A percentile compares a stretch with the other conserved stretches of the same genome.
These are phyloP conservation scores for Craspedostauros australis DNA, from an alignment of 108 stramenopile species.

Conservation along the genomic window DNA sequence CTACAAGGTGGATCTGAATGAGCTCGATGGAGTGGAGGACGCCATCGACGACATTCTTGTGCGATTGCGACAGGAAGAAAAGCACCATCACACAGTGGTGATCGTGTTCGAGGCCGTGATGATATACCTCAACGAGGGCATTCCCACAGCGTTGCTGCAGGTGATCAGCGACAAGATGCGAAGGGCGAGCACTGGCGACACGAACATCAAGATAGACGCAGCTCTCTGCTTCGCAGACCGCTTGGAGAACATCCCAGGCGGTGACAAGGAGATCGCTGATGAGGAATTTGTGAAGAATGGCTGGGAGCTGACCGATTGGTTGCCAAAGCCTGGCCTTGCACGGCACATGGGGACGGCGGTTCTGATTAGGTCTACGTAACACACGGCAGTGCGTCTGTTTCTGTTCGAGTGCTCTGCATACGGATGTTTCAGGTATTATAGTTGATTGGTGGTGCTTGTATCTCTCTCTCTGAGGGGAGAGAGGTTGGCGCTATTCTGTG, in stretches of 20 bases:
- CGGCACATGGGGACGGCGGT: conserved; percentile 66
- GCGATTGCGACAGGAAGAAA: background rate
- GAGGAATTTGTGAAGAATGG: conserved; percentile 40
- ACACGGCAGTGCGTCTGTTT: too few species aligned
- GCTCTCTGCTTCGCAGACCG: conserved; percentile 60
- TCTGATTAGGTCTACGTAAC: too few species aligned
- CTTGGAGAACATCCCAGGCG: conserved; percentile 58
- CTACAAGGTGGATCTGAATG: conserved; percentile 47
- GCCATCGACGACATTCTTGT: conserved; percentile 26
- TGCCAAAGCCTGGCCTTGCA: conserved; percentile 62
- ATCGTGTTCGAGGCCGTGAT: conserved; percentile 73
- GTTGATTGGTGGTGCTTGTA: too few species aligned
- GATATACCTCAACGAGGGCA: conserved; percentile 66
- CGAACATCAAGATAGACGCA: background rate
- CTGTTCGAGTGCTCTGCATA: too few species aligned
- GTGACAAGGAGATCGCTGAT: conserved; percentile 26
- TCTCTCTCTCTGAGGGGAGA: too few species aligned
- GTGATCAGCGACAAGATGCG: conserved; percentile 12
- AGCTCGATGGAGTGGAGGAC: conserved; percentile 31
- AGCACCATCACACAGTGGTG: conserved; percentile 42
- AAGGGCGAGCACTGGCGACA: conserved; percentile 4
- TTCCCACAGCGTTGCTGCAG: conserved; percentile 43
- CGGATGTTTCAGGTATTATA: too few species aligned
- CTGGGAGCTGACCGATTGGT: conserved; percentile 52
- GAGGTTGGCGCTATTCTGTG: too few species aligned